Conservation (phyloP, 1,284 basidiomycete species). For the Sphagnurus paluster region DNA sequence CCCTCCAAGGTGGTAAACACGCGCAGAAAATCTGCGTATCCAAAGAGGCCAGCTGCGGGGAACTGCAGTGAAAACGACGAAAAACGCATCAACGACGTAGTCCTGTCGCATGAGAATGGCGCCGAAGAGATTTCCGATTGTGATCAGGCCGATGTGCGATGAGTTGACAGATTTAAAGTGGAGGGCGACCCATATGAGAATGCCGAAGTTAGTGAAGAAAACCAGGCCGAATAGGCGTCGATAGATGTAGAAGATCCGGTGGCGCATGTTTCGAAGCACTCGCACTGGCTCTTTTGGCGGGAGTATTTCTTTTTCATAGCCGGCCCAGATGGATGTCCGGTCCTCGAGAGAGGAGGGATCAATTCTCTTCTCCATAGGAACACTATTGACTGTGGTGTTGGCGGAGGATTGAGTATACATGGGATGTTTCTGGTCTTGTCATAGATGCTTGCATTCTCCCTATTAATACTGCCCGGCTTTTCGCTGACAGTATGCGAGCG, state of each 20-base stretch:
- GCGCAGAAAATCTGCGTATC: conserved; percentile 51
- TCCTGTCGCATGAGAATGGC: conserved; percentile 37
- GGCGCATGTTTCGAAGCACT: conserved; percentile 51
- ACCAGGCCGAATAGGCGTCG: conserved; percentile 58
- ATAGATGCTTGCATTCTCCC: too few species aligned
- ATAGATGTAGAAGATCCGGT: conserved; percentile 57
- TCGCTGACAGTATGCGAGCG: too few species aligned
- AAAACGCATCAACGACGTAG: conserved; percentile 1
- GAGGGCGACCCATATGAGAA: conserved; percentile 47
- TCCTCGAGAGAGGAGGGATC: background rate
- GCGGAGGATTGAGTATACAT: too few species aligned
- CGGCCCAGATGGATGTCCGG: background rate
- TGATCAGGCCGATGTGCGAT: conserved; percentile 45
- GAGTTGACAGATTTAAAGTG: conserved; percentile 44
- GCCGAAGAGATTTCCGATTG: conserved; percentile 50
- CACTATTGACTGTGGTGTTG: background rate
- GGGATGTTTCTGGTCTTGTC: too few species aligned
- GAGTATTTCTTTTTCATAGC: conserved; percentile 19
- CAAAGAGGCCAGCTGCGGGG: conserved; percentile 49
- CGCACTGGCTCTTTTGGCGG: conserved; percentile 53
- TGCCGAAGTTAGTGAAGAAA: conserved; percentile 52
- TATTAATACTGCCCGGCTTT: too few species aligned
- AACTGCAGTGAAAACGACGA: background rate
- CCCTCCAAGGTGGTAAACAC: conserved; percentile 60
- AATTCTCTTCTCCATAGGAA: background rate